These are phyloP conservation scores for Solanum hybrid DNA, from an alignment of 305 asterid species.

Conservation along the genomic window DNA sequence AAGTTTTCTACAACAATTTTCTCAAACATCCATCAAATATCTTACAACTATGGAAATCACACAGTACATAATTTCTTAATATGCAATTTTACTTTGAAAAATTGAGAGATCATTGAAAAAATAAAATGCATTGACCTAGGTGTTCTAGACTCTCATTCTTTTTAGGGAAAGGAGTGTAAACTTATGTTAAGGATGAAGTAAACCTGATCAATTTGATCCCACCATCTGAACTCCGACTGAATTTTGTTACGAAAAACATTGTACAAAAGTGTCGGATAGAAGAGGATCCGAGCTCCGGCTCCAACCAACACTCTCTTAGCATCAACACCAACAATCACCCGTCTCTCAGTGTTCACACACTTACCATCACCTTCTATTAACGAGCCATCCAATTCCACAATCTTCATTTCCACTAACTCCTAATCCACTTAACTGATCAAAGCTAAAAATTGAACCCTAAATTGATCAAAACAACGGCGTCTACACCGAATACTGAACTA, in stretches of 20 bases:
- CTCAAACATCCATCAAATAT: neutral
- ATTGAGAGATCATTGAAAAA: neutral
- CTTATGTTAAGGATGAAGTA: neutral
- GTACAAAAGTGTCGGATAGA: constrained; percentile 84
- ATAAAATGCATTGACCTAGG: neutral
- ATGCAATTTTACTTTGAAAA: neutral
- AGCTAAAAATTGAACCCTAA: neutral
- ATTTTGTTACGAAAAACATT: constrained; percentile 80
- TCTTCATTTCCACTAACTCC: constrained; percentile 45
- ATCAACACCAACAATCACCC: constrained; percentile 53
- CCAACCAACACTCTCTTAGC: constrained; percentile 86
- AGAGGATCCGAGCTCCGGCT: constrained; percentile 92
- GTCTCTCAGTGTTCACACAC: constrained; percentile 15
- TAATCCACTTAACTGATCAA: neutral
- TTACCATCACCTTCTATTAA: constrained; percentile 12
- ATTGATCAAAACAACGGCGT: neutral
- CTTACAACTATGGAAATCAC: neutral
- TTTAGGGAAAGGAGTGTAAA: neutral
- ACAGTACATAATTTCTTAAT: neutral
- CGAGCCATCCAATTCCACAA: constrained; percentile 58
- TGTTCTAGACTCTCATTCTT: neutral
- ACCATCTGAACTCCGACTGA: constrained; percentile 86
- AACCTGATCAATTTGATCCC: constrained; percentile 94
- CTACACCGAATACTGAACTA: neutral
- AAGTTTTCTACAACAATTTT: neutral